A percentile compares a stretch with the other conserved stretches of the same genome.
Conservation (phyloP, 2,329 filamentous ascomycete species). For the Verticillium alfalfae region DNA sequence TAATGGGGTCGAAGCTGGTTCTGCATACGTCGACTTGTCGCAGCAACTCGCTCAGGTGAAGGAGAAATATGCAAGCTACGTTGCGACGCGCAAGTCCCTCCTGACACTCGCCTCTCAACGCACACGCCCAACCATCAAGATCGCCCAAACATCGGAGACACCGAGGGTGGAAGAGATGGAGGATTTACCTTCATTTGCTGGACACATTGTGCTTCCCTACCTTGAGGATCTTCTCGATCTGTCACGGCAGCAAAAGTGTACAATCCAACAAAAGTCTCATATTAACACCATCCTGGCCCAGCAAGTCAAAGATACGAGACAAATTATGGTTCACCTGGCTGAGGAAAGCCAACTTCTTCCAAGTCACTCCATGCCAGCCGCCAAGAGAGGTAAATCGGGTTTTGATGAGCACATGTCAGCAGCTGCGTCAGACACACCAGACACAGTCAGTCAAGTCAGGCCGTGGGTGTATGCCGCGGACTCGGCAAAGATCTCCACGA, state of each 20-base stretch:
- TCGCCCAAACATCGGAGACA: constrained; percentile 4
- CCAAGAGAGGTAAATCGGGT: constrained; percentile 26
- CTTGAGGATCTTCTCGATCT: constrained; percentile 46
- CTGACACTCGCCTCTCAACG: constrained; percentile 31
- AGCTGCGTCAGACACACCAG: constrained; percentile 27
- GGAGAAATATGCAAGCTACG: constrained; percentile 48
- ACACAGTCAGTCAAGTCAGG: constrained; percentile 37
- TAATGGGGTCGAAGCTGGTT: not conserved
- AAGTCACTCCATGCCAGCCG: constrained; percentile 37
- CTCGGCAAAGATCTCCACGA: constrained; percentile 51
- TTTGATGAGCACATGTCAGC: constrained; percentile 37
- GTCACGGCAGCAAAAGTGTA: constrained; percentile 50
- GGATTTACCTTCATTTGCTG: constrained; percentile 15
- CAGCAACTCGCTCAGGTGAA: constrained; percentile 41
- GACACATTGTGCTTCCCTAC: constrained; percentile 50
- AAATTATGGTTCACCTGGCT: constrained; percentile 46
- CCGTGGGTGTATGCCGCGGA: constrained; percentile 58
- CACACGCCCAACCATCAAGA: constrained; percentile 18
- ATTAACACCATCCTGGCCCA: constrained; percentile 43
- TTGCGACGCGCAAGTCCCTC: constrained; percentile 41
- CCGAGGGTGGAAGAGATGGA: constrained; percentile 4
- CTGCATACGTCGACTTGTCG: constrained; percentile 23
- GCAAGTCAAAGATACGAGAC: constrained; percentile 44
- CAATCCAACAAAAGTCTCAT: constrained; percentile 54
- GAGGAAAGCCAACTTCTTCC: constrained; percentile 60